phyloP scores from a whole-genome alignment of 1,284 basidiomycete genomes.

The Ustilago lituana region DNA sequence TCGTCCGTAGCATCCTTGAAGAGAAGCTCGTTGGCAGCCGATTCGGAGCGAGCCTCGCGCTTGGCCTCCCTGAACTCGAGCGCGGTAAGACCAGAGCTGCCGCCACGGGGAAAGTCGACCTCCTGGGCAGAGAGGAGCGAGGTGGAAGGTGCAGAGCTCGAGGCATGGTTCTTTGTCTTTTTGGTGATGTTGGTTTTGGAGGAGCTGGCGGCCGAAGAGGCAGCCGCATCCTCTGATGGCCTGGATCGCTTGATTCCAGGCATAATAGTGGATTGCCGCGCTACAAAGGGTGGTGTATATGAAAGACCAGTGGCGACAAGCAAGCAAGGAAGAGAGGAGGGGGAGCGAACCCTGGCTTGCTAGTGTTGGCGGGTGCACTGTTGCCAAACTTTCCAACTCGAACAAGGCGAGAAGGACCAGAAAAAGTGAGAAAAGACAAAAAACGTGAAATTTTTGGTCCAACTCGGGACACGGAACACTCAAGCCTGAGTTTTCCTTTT shows the following conservation, averaged over 20 bases:
- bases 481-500: too few relatives aligned
- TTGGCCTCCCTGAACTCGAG: conserved; percentile 88
- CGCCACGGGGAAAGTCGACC: conserved; percentile 92
- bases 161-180: conserved; percentile 31
- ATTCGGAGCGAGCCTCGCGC: conserved; percentile 85
- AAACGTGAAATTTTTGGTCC: conserved; percentile 27
- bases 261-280: conserved; percentile 20
- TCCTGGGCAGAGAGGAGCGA: conserved; percentile 50
- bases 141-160: conserved; percentile 21
- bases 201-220: conserved; percentile 33
- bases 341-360: too few relatives aligned
- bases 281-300: conserved; percentile 5
- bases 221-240: conserved; percentile 31
- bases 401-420: neutral
- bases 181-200: conserved; percentile 22
- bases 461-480: conserved; percentile 11
- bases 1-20: conserved; percentile 69
- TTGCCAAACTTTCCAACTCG: neutral
- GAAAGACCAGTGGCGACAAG: conserved; percentile 16
- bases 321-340: conserved; percentile 7
- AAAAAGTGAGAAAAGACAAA: conserved; percentile 3
- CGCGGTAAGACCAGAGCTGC: conserved; percentile 78
- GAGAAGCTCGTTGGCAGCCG: conserved; percentile 75
- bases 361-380: neutral
- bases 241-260: conserved; percentile 51